Evolutionary conservation across 2,329 filamentous ascomycete species (phyloP), one percentile per base, ranked within the genome.

Genomic region (Aspergillus unguis): DNA sequence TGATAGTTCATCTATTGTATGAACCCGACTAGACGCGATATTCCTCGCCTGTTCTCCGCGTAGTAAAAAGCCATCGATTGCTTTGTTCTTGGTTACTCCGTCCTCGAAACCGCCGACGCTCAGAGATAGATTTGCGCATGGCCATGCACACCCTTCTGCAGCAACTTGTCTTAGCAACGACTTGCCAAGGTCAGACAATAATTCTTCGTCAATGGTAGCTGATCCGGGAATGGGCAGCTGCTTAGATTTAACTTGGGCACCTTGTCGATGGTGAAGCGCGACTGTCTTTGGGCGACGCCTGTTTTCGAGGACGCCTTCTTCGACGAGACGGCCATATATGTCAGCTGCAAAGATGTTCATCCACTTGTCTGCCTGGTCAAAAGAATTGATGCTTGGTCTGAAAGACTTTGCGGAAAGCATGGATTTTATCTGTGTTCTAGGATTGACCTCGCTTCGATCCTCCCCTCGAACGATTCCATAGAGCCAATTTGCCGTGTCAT

Each of bases 341-440:
- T 99, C 94, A 1, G 90, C 89, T 4, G 83, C 85, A 68, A 97
- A 97, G 50, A 99, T 96, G 8, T 86, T 81, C 36, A 99, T 77
- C 94, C 94, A 99, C 55, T 85, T 85, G 26, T 82, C 77, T 1
- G 86, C 92, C 68, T 95, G 89, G 25, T 94, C 90, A 17, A 83
- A 75, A 2, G 80, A 86, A 60, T 85, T 88, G 66, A 97, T 92
- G 51, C 81, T 84, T 0, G 94, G 94, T 27, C 89, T 81, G 65
- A 99, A 99, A 0, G 91, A 95, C 68, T 99, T 99, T 23, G 94
- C 92, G 1, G 91, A 96, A 10, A 97, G 78, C 92, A 99, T 97
- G 11, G 88, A 94, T 70, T 97, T 96, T 75, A 96, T 96, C 65
- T 94, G 89, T 1, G 91, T 96, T 47, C 92, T 81, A 28, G 90